A percentile compares a stretch with the other conserved stretches of the same genome.
phyloP scores from a whole-genome alignment of 768 basidiomycete species.

The Lentinula guzmanii region DNA sequence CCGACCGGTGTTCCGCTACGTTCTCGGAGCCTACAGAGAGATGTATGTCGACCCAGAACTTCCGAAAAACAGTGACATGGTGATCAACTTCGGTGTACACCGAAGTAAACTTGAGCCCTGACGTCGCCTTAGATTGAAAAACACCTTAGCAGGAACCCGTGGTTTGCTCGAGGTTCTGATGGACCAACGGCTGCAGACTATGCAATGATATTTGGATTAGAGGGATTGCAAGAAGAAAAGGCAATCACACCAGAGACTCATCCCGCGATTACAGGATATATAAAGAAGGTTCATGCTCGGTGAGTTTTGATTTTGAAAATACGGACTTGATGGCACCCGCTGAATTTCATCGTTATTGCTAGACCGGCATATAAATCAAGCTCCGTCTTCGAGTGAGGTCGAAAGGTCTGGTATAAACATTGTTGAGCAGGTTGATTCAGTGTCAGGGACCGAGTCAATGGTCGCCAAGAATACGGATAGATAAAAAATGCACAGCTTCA shows the following conservation, averaged over 20 bases:
- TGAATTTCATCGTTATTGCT: neutral
- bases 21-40: neutral
- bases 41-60: conserved; percentile 4
- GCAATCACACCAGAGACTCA: neutral
- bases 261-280: neutral
- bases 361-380: too few relatives aligned
- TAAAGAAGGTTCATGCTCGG: conserved; percentile 1
- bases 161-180: conserved; percentile 4
- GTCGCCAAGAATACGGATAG: too few relatives aligned
- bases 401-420: too few relatives aligned
- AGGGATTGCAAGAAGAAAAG: neutral
- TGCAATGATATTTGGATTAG: conserved; percentile 1
- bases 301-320: neutral
- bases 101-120: neutral
- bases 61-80: neutral
- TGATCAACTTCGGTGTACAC: neutral
- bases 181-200: conserved; percentile 2
- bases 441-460: too few relatives aligned
- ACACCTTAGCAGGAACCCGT: conserved; percentile 3
- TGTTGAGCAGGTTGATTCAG: too few relatives aligned
- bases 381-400: too few relatives aligned
- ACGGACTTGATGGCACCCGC: neutral
- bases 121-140: conserved; percentile 15
- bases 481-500: too few relatives aligned
- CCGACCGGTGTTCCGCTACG: neutral